phyloP scores from a whole-genome alignment of 2,329 filamentous ascomycete species.

The Trichoderma sp. region DNA sequence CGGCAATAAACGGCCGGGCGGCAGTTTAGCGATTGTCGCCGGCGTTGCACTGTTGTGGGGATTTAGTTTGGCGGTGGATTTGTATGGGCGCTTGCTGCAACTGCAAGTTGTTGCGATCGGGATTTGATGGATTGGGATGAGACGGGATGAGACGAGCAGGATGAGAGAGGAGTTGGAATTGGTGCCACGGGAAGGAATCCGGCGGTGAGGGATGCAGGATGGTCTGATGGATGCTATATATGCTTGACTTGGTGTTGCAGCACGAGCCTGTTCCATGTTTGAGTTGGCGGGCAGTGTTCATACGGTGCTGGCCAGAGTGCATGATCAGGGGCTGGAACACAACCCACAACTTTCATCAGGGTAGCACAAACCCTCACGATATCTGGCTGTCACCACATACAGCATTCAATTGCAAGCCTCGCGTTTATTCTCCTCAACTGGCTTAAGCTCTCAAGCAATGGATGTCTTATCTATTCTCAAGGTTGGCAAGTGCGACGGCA shows the following conservation, averaged over 20 bases:
- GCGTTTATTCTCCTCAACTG: not conserved
- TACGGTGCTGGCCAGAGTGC: too few species aligned
- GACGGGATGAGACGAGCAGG: not conserved
- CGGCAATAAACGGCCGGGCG: not conserved
- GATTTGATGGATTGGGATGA: not conserved
- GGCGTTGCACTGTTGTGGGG: conserved; percentile 16
- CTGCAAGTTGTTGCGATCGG: not conserved
- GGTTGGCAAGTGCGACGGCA: not conserved
- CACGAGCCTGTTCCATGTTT: too few species aligned
- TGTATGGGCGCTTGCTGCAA: not conserved
- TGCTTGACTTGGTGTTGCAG: too few species aligned
- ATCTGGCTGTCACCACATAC: not conserved
- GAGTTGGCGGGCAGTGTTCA: too few species aligned
- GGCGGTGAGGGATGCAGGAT: too few species aligned
- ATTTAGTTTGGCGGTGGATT: not conserved
- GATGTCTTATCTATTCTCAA: not conserved
- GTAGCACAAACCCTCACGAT: not conserved
- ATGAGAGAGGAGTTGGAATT: not conserved
- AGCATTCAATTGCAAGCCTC: not conserved
- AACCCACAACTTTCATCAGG: not conserved
- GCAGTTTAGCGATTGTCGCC: not conserved
- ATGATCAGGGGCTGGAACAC: too few species aligned
- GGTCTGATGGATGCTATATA: too few species aligned
- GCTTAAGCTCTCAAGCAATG: not conserved
- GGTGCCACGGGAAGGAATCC: too few species aligned